Percentiles rank a stretch among this genome's conserved stretches.
Evolutionary conservation across 2,329 filamentous ascomycete genomes (phyloP).

Genomic region (Diaporthe sp.): DNA sequence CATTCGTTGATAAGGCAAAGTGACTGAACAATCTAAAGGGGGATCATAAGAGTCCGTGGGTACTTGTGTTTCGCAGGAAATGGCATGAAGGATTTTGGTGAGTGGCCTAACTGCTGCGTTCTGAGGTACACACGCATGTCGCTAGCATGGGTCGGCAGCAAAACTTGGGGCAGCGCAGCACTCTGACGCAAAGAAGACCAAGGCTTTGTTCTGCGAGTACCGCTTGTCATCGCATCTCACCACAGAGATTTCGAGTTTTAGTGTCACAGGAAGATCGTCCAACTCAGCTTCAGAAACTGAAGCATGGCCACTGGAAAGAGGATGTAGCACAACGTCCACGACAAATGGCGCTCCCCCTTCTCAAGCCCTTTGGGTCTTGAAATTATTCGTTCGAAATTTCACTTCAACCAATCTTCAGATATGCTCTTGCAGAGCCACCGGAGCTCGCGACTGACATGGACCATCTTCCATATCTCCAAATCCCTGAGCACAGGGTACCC

Average conservation of each 20-base stretch:
- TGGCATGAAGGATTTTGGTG: not conserved
- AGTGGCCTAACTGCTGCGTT: not conserved
- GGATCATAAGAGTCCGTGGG: not conserved
- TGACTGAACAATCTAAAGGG: not conserved
- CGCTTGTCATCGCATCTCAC: no score
- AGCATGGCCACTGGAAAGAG: not conserved
- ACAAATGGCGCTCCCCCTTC: not conserved
- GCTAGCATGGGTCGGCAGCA: not conserved
- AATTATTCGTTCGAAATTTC: not conserved
- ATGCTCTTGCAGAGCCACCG: not conserved
- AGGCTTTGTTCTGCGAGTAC: not conserved
- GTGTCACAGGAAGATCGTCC: not conserved
- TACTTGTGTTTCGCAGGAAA: not conserved
- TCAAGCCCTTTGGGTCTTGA: not conserved
- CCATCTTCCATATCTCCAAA: slow-evolving; percentile 1
- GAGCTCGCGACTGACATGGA: not conserved
- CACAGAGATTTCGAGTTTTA: not conserved
- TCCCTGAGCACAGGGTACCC: not conserved
- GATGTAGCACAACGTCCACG: not conserved
- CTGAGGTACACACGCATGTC: not conserved
- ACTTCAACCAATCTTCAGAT: not conserved
- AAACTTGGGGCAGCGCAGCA: not conserved
- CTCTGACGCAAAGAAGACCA: not conserved
- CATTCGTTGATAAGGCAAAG: not conserved
- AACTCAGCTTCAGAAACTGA: not conserved